phyloP scores from a whole-genome alignment of 2,329 filamentous ascomycete species.

The Venturia aucupariae region DNA sequence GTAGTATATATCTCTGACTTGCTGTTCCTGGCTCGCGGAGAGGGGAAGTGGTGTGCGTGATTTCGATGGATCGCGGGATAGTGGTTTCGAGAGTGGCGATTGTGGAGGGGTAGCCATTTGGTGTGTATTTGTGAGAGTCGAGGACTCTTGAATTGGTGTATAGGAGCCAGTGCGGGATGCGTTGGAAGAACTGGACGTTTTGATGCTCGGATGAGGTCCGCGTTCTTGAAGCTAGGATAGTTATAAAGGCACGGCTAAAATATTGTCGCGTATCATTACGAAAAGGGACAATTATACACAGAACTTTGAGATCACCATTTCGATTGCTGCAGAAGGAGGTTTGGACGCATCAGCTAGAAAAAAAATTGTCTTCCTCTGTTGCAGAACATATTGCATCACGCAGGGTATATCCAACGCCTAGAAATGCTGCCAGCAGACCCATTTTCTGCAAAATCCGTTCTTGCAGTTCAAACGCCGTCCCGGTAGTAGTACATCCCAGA shows the following conservation, averaged over 20 bases:
- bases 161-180: neutral
- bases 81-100: neutral
- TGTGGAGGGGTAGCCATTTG: neutral
- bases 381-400: too few species aligned
- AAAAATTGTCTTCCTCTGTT: neutral
- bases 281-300: too few species aligned
- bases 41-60: conserved; percentile 71
- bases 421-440: neutral
- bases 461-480: neutral
- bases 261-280: neutral
- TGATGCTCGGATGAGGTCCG: neutral
- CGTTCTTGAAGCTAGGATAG: neutral
- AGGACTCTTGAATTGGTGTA: neutral
- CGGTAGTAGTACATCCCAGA: neutral
- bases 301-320: too few species aligned
- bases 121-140: neutral
- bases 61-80: neutral
- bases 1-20: conserved; percentile 74
- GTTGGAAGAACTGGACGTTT: neutral
- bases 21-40: conserved; percentile 69
- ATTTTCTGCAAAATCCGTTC: neutral
- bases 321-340: too few species aligned
- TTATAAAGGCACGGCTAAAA: neutral
- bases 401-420: conserved; percentile 5
- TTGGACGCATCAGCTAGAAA: neutral